phyloP scores from a whole-genome alignment of 345 rosid genomes.

The Citropsis articulata region DNA sequence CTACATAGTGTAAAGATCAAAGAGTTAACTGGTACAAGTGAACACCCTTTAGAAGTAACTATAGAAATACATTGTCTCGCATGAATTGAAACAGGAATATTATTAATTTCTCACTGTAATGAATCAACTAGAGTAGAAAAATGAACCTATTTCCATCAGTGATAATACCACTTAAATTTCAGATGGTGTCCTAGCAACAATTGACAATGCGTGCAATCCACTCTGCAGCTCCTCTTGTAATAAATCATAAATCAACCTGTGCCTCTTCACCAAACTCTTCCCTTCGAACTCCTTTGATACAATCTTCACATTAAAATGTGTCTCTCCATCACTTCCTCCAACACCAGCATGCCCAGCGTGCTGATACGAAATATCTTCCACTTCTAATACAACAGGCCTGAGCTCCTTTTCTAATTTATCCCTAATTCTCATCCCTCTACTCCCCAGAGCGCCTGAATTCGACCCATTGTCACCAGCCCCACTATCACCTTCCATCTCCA shows the following conservation, averaged over 20 bases:
- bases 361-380: slow-evolving; percentile 87
- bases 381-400: slow-evolving; percentile 57
- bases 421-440: slow-evolving; percentile 69
- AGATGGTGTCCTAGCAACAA: slow-evolving; percentile 81
- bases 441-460: slow-evolving; percentile 33
- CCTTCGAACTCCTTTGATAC: slow-evolving; percentile 84
- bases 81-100: not conserved
- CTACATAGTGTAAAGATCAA: not conserved
- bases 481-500: not conserved
- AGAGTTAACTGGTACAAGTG: not conserved
- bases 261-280: slow-evolving; percentile 90
- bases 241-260: slow-evolving; percentile 65
- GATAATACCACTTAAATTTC: slow-evolving; percentile 33
- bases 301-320: slow-evolving; percentile 80
- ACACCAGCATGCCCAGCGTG: slow-evolving; percentile 95
- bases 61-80: not conserved
- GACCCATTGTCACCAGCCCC: slow-evolving; percentile 2
- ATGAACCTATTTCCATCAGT: slow-evolving; percentile 12
- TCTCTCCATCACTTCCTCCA: slow-evolving; percentile 74
- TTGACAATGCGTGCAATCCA: slow-evolving; percentile 86
- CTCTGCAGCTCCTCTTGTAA: slow-evolving; percentile 77
- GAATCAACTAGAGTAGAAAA: not conserved
- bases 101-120: not conserved
- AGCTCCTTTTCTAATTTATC: slow-evolving; percentile 72
- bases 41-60: not conserved